Conservation (phyloP, 106 monocot species). For the Acanthochlamys bracteata region DNA sequence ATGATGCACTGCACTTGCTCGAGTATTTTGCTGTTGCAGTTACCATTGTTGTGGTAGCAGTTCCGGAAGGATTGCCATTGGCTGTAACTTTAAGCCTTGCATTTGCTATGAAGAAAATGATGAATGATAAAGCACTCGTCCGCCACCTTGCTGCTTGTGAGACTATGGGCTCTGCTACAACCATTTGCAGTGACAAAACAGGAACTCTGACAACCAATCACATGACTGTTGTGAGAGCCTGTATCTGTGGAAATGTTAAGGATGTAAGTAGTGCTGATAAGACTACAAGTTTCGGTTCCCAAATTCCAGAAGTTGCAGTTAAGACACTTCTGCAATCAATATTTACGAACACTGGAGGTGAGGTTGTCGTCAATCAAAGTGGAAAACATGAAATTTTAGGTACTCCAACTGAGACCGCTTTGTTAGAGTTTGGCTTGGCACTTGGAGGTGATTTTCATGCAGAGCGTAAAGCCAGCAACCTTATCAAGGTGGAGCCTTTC, state of each 20-base stretch:
- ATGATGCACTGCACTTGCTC: slow-evolving; percentile 51
- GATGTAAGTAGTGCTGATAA: slow-evolving; percentile 28
- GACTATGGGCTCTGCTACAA: slow-evolving; percentile 87
- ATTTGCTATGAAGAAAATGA: slow-evolving; percentile 91
- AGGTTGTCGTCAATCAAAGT: slow-evolving; percentile 43
- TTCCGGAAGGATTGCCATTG: slow-evolving; percentile 70
- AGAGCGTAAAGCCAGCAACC: slow-evolving; percentile 22
- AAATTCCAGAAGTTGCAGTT: slow-evolving; percentile 27
- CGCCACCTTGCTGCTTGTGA: slow-evolving; percentile 82
- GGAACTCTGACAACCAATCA: slow-evolving; percentile 77
- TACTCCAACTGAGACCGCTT: slow-evolving; percentile 61
- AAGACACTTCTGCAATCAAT: slow-evolving; percentile 48
- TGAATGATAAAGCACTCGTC: slow-evolving; percentile 75
- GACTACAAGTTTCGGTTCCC: slow-evolving; percentile 10
- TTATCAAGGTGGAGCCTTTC: slow-evolving; percentile 68
- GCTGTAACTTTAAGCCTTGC: slow-evolving; percentile 77
- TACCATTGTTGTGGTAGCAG: slow-evolving; percentile 79
- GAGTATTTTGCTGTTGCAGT: slow-evolving; percentile 72
- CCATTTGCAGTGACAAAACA: slow-evolving; percentile 87
- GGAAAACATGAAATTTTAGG: slow-evolving; percentile 55
- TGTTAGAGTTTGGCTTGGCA: slow-evolving; percentile 54
- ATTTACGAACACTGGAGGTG: slow-evolving; percentile 63
- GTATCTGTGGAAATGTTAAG: slow-evolving; percentile 42
- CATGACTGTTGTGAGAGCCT: slow-evolving; percentile 69
- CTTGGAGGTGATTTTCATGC: slow-evolving; percentile 44